These are phyloP conservation scores for Marasmius fiardii DNA, from an alignment of 1,284 basidiomycete genomes.

Conservation along the genomic window DNA sequence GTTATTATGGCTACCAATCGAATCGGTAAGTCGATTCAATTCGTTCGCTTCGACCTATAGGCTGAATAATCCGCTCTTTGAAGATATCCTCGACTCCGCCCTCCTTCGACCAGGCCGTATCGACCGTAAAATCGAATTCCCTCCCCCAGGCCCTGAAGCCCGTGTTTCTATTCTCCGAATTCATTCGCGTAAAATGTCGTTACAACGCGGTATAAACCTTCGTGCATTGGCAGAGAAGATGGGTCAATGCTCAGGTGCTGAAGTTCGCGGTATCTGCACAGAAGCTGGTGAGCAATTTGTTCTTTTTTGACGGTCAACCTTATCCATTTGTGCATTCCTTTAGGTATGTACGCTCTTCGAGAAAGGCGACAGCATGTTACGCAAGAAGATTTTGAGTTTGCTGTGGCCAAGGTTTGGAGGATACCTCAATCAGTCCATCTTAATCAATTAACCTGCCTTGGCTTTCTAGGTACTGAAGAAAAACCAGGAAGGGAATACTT, in stretches of 20 bases:
- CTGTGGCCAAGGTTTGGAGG: slow-evolving; percentile 95
- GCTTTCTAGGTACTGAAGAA: slow-evolving; percentile 76
- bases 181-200: slow-evolving; percentile 98
- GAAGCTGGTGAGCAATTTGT: slow-evolving; percentile 75
- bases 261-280: slow-evolving; percentile 97
- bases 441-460: not conserved
- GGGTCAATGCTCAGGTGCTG: slow-evolving; percentile 97
- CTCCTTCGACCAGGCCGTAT: slow-evolving; percentile 95
- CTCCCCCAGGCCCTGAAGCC: slow-evolving; percentile 96
- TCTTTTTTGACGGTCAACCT: slow-evolving; percentile 1
- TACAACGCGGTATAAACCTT: slow-evolving; percentile 96
- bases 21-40: slow-evolving; percentile 58
- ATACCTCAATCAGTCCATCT: no score
- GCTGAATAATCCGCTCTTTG: not conserved
- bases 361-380: slow-evolving; percentile 96
- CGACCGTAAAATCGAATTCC: slow-evolving; percentile 99
- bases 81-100: slow-evolving; percentile 96
- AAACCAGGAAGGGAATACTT: slow-evolving; percentile 88
- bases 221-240: slow-evolving; percentile 96
- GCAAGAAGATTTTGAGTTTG: slow-evolving; percentile 98
- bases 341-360: slow-evolving; percentile 95
- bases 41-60: not conserved
- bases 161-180: slow-evolving; percentile 96
- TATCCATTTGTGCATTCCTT: not conserved
- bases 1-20: slow-evolving; percentile 99